A percentile compares a stretch with the other conserved stretches of the same genome.
Conservation (phyloP, 2,329 filamentous ascomycete species). For the Onygenales sp. region DNA sequence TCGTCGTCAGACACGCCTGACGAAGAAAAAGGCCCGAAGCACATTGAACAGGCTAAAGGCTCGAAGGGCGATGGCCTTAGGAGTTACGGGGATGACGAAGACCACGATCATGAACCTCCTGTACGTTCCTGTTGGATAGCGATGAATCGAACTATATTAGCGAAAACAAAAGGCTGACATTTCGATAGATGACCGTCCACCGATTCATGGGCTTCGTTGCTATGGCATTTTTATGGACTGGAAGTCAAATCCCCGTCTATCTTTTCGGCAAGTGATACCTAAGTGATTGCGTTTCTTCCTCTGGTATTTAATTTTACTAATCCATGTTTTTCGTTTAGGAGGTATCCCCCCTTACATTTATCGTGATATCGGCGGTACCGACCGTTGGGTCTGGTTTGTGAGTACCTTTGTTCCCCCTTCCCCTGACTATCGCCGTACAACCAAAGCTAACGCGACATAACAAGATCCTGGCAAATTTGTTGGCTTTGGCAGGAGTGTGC, state of each 20-base stretch:
- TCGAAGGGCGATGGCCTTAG: constrained; percentile 39
- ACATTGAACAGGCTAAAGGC: constrained; percentile 19
- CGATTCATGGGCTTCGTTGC: constrained; percentile 47
- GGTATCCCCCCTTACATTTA: constrained; percentile 49
- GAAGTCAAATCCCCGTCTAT: constrained; percentile 51
- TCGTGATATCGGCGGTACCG: constrained; percentile 49
- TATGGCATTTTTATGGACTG: constrained; percentile 54
- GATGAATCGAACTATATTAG: not conserved
- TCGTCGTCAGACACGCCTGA: constrained; percentile 1
- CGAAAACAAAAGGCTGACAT: not conserved
- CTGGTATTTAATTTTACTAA: not conserved
- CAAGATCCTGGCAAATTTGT: constrained; percentile 41
- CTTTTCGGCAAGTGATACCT: constrained; percentile 31
- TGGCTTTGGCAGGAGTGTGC: constrained; percentile 47
- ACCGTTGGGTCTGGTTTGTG: constrained; percentile 54
- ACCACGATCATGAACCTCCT: constrained; percentile 38
- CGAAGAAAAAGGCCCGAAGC: constrained; percentile 20
- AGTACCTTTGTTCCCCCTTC: constrained; percentile 7
- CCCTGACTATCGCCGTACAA: not conserved
- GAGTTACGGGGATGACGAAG: constrained; percentile 38
- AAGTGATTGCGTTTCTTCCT: not conserved
- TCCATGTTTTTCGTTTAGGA: constrained; percentile 15
- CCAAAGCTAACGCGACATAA: not conserved
- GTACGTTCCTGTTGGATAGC: constrained; percentile 20
- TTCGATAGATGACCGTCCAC: constrained; percentile 10